Evolutionary conservation across 345 rosid genomes (phyloP), one percentile per base, ranked within the genome.

Genomic region (Garcia nutans): DNA sequence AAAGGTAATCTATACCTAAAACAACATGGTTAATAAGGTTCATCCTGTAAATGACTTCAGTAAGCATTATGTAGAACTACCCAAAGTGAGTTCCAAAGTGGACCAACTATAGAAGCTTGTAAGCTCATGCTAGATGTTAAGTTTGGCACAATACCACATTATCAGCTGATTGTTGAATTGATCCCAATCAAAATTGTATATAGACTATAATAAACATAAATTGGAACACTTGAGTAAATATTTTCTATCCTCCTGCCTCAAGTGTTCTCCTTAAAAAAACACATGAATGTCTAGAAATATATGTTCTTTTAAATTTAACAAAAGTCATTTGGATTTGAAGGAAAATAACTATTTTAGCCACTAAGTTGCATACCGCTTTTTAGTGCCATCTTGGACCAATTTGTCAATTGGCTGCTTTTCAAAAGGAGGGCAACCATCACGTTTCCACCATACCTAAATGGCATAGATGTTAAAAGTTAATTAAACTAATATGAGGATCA

Each of bases 341-440:
- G 44, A 61, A 52, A 60, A 59, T n/a, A 61, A 54, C 22, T 28
- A 23, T 67, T 47, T 47, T 28, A 24, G 57, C 31, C 69, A 15
- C 20, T 10, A 73, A 33, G 8, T 49, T 76, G 52, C 83, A 75
- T 86, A 93, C 99, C 98, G 90, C 79, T 87, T 96, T 74, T 84
- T 96, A 19, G 62, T 81, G 61, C 93, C 97, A 73, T 88, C 95
- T 68, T 72, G 93, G 42, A 79, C 79, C 42, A 83, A 68, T 86
- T 87, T 93, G 74, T 90, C 99, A 55, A 80, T 79, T 13, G 87
- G 95, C 78, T 90, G 99, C 80, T 92, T 96, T 81, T 93, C 99
- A 89, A 93, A 92, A 66, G 99, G 92, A 41, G 84, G 97, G 78
- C 99, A 96, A 56, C 98, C 98, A 85, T 96, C 98, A 62, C 98